Evolutionary conservation across 2,329 filamentous ascomycete genomes (phyloP).

Genomic region (Massarina eburnea): DNA sequence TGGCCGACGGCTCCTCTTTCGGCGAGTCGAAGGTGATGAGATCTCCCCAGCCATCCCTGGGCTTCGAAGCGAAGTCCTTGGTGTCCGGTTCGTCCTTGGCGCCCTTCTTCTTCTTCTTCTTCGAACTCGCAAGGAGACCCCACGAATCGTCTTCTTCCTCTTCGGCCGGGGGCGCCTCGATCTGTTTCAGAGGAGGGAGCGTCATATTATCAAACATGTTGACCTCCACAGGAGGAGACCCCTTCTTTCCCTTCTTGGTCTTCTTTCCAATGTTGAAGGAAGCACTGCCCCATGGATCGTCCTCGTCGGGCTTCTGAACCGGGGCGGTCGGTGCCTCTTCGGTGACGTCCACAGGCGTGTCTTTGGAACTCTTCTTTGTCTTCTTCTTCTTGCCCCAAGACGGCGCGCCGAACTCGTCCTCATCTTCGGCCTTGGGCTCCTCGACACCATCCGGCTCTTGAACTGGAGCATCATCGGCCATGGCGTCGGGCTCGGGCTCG

Average conservation of each 20-base stretch:
- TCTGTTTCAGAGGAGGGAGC: conserved; percentile 55
- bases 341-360: conserved; percentile 42
- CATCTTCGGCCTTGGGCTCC: conserved; percentile 52
- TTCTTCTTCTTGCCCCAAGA: conserved; percentile 55
- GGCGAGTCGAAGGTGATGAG: conserved; percentile 37
- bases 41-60: conserved; percentile 35
- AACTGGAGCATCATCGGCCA: conserved; percentile 32
- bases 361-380: conserved; percentile 41
- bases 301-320: conserved; percentile 49
- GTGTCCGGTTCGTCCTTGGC: conserved; percentile 26
- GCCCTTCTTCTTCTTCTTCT: conserved; percentile 41
- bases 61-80: conserved; percentile 32
- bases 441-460: conserved; percentile 53
- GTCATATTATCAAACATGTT: conserved; percentile 37
- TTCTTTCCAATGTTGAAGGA: conserved; percentile 52
- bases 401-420: conserved; percentile 61
- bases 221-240: conserved; percentile 52
- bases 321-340: conserved; percentile 43
- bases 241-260: conserved; percentile 58
- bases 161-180: conserved; percentile 44
- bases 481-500: conserved; percentile 23
- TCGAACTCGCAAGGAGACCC: conserved; percentile 21
- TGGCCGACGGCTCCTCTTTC: conserved; percentile 18
- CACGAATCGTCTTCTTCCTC: conserved; percentile 42
- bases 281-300: conserved; percentile 41